Percentiles rank a stretch among this genome's conserved stretches.
phyloP scores from a whole-genome alignment of 2,329 filamentous ascomycete species.

The Balansia obtecta region DNA sequence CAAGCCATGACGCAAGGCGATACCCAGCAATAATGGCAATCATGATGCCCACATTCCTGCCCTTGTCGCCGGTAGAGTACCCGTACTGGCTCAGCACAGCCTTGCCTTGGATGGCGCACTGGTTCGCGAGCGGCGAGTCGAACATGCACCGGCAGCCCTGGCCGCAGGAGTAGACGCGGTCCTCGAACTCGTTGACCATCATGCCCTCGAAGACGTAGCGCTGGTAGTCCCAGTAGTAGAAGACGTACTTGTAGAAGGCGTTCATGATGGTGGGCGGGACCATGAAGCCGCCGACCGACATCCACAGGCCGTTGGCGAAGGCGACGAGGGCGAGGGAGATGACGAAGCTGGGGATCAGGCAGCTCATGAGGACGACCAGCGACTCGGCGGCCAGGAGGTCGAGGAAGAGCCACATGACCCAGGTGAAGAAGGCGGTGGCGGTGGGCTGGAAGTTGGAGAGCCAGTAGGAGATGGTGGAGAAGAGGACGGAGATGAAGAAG shows the following conservation, averaged over 20 bases:
- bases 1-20: conserved; percentile 46
- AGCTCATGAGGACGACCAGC: conserved; percentile 64
- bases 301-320: conserved; percentile 83
- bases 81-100: conserved; percentile 60
- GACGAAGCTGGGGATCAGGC: conserved; percentile 67
- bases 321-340: conserved; percentile 67
- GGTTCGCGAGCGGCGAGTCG: conserved; percentile 32
- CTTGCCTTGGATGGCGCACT: conserved; percentile 60
- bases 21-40: conserved; percentile 57
- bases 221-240: conserved; percentile 84
- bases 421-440: conserved; percentile 58
- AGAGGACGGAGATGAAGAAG: conserved; percentile 64
- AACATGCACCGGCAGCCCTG: conserved; percentile 58
- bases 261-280: conserved; percentile 63
- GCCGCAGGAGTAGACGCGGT: conserved; percentile 41
- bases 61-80: conserved; percentile 55
- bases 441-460: conserved; percentile 61
- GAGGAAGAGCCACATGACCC: conserved; percentile 75
- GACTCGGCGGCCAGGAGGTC: conserved; percentile 74
- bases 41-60: conserved; percentile 68
- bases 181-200: conserved; percentile 79
- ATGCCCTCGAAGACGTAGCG: conserved; percentile 80
- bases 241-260: conserved; percentile 75
- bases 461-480: conserved; percentile 69
- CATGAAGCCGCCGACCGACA: conserved; percentile 75